Percentiles rank a stretch among this genome's conserved stretches.
phyloP scores from a whole-genome alignment of 768 basidiomycete species.

The Pisolithus marmoratus region DNA sequence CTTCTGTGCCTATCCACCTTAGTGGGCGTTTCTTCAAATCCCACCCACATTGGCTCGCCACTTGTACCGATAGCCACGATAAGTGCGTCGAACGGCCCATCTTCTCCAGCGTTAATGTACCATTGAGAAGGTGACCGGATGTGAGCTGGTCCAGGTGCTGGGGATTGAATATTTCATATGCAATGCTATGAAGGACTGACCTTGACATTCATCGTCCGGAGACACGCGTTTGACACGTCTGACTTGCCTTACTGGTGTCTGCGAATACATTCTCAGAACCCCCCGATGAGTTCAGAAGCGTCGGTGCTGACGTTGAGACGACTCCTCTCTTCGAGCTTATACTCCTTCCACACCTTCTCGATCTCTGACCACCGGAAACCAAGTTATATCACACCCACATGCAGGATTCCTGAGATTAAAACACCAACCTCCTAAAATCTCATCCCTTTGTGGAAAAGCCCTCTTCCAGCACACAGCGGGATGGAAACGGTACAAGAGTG shows the following conservation, averaged over 20 bases:
- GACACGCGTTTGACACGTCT: conserved; percentile 16
- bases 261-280: neutral
- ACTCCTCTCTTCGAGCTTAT: conserved; percentile 41
- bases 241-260: conserved; percentile 36
- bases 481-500: conserved; percentile 46
- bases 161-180: neutral
- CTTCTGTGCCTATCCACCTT: conserved; percentile 6
- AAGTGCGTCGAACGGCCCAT: conserved; percentile 46
- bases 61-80: conserved; percentile 47
- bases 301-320: conserved; percentile 33
- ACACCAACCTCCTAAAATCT: conserved; percentile 39
- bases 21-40: conserved; percentile 39
- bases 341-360: conserved; percentile 40
- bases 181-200: neutral
- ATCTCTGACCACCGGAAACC: conserved; percentile 28
- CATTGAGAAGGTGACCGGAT: conserved; percentile 30
- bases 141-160: conserved; percentile 3
- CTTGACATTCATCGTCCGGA: conserved; percentile 4
- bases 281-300: neutral
- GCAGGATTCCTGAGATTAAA: neutral
- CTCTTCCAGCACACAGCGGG: conserved; percentile 38
- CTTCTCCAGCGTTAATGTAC: conserved; percentile 42
- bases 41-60: conserved; percentile 40
- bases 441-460: conserved; percentile 43
- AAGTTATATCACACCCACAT: too few relatives aligned